These are phyloP conservation scores for Trifolium subterraneum DNA, from an alignment of 306 rosid species.

Conservation along the genomic window DNA sequence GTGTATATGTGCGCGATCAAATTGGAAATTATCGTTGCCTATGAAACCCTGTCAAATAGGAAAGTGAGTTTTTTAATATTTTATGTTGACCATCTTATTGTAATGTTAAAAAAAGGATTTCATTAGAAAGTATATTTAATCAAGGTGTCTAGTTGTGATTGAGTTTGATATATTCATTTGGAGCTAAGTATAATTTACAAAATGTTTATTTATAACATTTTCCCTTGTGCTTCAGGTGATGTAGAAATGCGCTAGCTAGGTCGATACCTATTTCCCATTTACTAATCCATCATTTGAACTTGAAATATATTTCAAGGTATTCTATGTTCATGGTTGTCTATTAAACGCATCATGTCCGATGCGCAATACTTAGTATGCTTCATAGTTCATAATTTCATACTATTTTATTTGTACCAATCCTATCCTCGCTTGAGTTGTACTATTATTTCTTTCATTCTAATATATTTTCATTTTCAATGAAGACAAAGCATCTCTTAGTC, in stretches of 20 bases:
- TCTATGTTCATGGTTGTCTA: conserved; percentile 29
- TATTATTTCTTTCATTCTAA: too few species aligned
- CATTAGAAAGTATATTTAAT: neutral
- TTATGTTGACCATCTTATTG: conserved; percentile 25
- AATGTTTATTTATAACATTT: conserved; percentile 15
- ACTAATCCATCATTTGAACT: conserved; percentile 97
- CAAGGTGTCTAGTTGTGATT: conserved; percentile 21
- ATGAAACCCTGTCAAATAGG: conserved; percentile 9
- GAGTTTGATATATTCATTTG: conserved; percentile 29
- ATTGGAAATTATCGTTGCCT: conserved; percentile 5
- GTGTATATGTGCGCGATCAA: too few species aligned
- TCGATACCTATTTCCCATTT: conserved; percentile 95
- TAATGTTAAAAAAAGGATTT: conserved; percentile 16
- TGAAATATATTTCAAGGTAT: conserved; percentile 90
- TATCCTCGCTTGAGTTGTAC: too few species aligned
- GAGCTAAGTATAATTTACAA: conserved; percentile 20
- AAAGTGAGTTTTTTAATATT: conserved; percentile 17
- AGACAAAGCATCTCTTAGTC: too few species aligned
- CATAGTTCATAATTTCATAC: too few species aligned
- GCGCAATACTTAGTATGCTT: neutral
- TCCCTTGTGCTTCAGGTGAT: conserved; percentile 61
- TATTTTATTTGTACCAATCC: too few species aligned
- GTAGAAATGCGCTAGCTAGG: conserved; percentile 99
- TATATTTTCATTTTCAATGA: too few species aligned
- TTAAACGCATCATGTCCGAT: neutral